Conservation (phyloP, 2,329 filamentous ascomycete species). For the Eurotiales sp. region DNA sequence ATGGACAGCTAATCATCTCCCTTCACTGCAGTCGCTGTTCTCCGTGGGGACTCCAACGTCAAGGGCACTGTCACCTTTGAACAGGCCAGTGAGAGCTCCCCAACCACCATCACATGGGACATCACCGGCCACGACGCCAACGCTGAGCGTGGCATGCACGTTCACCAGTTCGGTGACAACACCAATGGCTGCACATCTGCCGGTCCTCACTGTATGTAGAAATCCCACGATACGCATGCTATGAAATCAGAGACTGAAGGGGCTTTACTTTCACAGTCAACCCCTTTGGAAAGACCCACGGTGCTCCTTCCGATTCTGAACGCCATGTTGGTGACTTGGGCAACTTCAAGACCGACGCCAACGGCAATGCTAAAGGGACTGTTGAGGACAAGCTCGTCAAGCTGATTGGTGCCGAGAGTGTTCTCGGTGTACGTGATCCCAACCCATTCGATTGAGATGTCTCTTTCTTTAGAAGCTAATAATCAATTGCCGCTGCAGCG, state of each 20-base stretch:
- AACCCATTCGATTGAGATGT: not conserved
- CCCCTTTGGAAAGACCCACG: constrained; percentile 88
- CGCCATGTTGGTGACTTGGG: constrained; percentile 97
- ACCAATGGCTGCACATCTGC: constrained; percentile 99
- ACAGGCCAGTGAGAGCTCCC: constrained; percentile 75
- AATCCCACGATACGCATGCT: not conserved
- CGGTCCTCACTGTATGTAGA: constrained; percentile 84
- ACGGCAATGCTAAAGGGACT: constrained; percentile 84
- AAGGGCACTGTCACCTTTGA: constrained; percentile 91
- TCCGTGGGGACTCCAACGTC: constrained; percentile 97
- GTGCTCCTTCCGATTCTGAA: constrained; percentile 73
- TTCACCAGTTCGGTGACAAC: constrained; percentile 99
- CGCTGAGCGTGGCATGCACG: constrained; percentile 95
- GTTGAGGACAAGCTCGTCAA: constrained; percentile 80
- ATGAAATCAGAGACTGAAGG: not conserved
- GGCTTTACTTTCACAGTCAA: constrained; percentile 68
- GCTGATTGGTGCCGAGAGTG: constrained; percentile 91
- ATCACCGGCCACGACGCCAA: constrained; percentile 90
- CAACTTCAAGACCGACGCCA: constrained; percentile 91
- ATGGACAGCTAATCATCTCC: constrained; percentile 19
- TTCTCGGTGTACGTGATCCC: constrained; percentile 72
- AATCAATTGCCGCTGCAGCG: constrained; percentile 53
- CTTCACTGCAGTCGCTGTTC: constrained; percentile 73
- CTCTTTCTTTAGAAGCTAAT: not conserved
- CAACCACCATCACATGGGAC: constrained; percentile 87